These are phyloP conservation scores for Vitis hybrid DNA, from an alignment of 177 flowering plant species.

Conservation along the genomic window DNA sequence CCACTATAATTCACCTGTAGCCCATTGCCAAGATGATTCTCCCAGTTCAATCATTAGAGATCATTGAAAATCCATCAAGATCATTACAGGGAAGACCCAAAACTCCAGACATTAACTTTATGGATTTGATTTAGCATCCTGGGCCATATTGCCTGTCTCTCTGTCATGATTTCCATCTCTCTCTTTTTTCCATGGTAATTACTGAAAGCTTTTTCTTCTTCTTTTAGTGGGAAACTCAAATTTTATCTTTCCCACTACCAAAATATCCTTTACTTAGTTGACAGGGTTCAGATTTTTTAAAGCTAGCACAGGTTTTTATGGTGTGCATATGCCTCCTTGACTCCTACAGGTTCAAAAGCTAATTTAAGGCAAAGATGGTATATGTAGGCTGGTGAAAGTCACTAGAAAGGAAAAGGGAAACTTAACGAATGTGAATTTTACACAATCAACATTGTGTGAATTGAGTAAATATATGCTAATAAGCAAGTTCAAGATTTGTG, in stretches of 20 bases:
- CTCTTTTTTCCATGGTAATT: no score
- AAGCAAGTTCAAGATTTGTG: constrained; percentile 14
- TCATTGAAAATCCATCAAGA: neutral
- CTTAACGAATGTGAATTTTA: neutral
- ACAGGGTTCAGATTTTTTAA: neutral
- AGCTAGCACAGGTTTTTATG: neutral
- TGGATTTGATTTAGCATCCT: no score
- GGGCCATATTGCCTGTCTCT: no score
- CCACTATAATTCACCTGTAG: neutral
- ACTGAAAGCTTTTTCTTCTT: no score
- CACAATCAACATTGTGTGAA: neutral
- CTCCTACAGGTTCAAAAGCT: neutral
- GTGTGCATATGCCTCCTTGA: neutral
- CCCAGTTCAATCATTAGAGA: neutral
- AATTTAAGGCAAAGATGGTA: neutral
- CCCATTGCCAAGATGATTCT: neutral
- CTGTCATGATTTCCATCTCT: no score
- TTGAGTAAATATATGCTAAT: constrained; percentile 4
- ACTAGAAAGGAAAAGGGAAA: neutral
- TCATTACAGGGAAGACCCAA: no score
- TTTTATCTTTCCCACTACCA: no score
- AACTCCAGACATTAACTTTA: no score
- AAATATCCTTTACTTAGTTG: neutral
- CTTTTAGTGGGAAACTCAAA: no score
- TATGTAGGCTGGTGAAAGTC: neutral